Evolutionary conservation across 2,329 filamentous ascomycete species (phyloP), one percentile per base, ranked within the genome.

Genomic region (Pseudogymnoascus sp.): DNA sequence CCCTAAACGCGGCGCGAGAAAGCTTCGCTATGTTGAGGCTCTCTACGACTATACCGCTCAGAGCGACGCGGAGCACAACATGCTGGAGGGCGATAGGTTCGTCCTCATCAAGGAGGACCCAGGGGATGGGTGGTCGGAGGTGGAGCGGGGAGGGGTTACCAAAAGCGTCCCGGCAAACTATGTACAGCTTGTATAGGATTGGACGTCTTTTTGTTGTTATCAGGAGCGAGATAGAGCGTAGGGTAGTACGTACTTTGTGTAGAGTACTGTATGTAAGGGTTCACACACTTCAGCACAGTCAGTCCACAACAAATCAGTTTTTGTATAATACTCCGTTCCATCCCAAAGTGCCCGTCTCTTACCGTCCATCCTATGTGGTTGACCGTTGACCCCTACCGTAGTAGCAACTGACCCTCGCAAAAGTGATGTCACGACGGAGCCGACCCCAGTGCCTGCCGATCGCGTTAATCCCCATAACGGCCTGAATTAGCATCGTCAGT

Each of bases 121-220:
- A 0, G 94, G 94, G 1, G 94, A 97, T 76, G 94, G 94, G 0
- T 99, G 94, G 94, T 90, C 87, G 28, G 94, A 97, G 77, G 94
- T 99, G 16, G 94, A 97, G 77, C 92, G 90, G 74, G 92, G 90
- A 16, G 92, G 92, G 1, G 79, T 86, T 39, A 90, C 87, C 57
- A 92, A 86, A 71, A 96, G 92, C 73, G 94, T 99, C 60, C 94
- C 94, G 50, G 92, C 92, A 37, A 96, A 91, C 74, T 99, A 97
- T 77, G 84, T 97, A 63, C 88, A 92, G 75, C 83, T 61, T 62
- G 69, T 68, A 43, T 47, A 60, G 28, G 28, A 11, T 38, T 37
- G 58, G 28, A 28, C 7, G 47, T 16, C 22, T 12, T 50, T 6
- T 18, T 54, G 28, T 54, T 33, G n/a, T 16, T 54, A 54, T 54